Base-by-base conservation (phyloP, 2,329 filamentous ascomycete species). In the Sphaerulina populicola region DNA sequence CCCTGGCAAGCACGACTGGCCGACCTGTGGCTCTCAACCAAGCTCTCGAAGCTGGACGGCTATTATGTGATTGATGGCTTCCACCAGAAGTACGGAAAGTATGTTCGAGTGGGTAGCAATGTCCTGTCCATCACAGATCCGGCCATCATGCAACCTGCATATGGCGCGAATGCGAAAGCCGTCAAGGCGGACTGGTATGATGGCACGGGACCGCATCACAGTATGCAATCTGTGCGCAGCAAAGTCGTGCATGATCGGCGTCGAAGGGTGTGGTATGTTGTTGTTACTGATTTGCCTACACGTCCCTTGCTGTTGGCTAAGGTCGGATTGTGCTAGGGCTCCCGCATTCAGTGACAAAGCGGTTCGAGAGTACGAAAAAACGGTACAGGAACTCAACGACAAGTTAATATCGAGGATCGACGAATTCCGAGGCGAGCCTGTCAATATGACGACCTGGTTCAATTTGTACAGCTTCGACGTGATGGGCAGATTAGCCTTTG, bases 401-500 rank as follows among this genome's bases (percentile, higher is more conserved):
- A 60, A 66, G 52, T 57, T 74, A 6, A 50, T 69, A 1, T 38
- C 58, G 3, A 61, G 64, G 5, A 52, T 74, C 10, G 46, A 49
- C 3, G 45, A 52, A n/a, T 42, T 39, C 10, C 38, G 48, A 5
- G 57, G 64, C 48, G 44, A 62, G 49, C 56, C 64, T 1, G 53
- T 76, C 8, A 63, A 72, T 42, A 60, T 73, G 30, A 59, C 65
- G 1, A 65, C 70, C 42, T 72, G 67, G 58, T 70, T 72, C 53
- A 69, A 66, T 23, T 65, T 70, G 31, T 75, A 69, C 57, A 66
- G 61, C 15, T 75, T 72, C 58, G 72, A 74, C 57, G 64, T 73
- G 21, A 73, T 74, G 68, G 70, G 48, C 4, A 65, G 66, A 7
- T 60, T 76, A 30, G 70, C 70, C 0, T 75, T 75, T 57, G 71